Conservation (phyloP, 441 rosid species). For the Corymbia calophylla region DNA sequence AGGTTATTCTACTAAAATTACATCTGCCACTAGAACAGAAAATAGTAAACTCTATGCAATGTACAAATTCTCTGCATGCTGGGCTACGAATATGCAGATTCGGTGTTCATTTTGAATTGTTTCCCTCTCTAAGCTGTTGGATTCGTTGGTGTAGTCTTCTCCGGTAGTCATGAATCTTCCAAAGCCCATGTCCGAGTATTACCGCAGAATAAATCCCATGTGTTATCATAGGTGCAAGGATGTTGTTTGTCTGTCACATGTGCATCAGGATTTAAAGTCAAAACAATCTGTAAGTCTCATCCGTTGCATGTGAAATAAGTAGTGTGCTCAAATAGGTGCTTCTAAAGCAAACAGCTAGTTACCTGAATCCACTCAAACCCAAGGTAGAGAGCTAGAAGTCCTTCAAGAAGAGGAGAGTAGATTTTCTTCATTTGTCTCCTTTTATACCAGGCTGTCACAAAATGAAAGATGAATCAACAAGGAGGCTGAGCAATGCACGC, state of each 20-base stretch:
- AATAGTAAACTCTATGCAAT: slow-evolving; percentile 6
- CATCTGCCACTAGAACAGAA: background rate
- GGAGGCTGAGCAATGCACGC: background rate
- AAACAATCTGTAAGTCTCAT: background rate
- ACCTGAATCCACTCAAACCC: slow-evolving; percentile 97
- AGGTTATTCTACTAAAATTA: slow-evolving; percentile 2
- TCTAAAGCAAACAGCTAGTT: background rate
- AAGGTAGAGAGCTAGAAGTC: slow-evolving; percentile 79
- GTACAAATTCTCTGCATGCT: slow-evolving; percentile 18
- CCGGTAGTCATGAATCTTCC: slow-evolving; percentile 85
- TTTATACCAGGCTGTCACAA: slow-evolving; percentile 76
- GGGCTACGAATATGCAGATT: background rate
- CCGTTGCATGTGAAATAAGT: background rate
- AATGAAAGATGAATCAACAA: background rate
- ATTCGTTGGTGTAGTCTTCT: slow-evolving; percentile 61
- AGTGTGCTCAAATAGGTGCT: background rate
- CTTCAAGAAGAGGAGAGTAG: slow-evolving; percentile 95
- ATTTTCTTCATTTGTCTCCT: slow-evolving; percentile 94
- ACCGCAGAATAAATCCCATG: slow-evolving; percentile 89
- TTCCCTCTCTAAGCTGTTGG: slow-evolving; percentile 49
- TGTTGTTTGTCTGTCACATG: slow-evolving; percentile 60
- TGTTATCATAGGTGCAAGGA: slow-evolving; percentile 80
- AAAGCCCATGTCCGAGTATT: slow-evolving; percentile 78
- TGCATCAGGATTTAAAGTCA: background rate
- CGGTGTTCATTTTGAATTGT: slow-evolving; percentile 11